Conservation (phyloP, 805 yeast species). For the Candida morakotiae region DNA sequence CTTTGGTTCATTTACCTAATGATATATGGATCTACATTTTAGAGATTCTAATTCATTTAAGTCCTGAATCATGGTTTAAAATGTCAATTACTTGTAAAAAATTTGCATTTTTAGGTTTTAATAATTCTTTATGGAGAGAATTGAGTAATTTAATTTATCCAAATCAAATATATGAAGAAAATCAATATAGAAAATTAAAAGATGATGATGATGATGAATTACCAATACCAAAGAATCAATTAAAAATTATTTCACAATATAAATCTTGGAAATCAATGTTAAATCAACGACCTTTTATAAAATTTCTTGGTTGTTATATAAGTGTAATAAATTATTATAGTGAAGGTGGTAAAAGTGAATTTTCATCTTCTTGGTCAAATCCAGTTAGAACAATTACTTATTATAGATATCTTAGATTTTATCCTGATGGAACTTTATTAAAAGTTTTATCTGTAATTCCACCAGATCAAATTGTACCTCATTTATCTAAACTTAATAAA, state of each 20-base stretch:
- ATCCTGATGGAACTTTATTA: conserved; percentile 70
- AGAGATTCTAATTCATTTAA: conserved; percentile 39
- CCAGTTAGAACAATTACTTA: conserved; percentile 86
- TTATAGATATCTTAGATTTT: conserved; percentile 80
- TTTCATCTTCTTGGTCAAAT: conserved; percentile 61
- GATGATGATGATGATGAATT: conserved; percentile 17
- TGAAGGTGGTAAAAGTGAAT: conserved; percentile 72
- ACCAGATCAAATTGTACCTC: conserved; percentile 64
- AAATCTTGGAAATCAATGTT: conserved; percentile 49
- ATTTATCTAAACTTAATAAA: conserved; percentile 31
- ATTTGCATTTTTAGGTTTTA: conserved; percentile 55
- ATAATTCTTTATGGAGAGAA: conserved; percentile 47
- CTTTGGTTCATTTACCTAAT: conserved; percentile 40
- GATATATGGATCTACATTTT: conserved; percentile 56
- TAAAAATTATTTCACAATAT: conserved; percentile 26
- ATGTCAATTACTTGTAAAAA: conserved; percentile 57
- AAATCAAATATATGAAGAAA: conserved; percentile 48
- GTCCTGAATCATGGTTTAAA: conserved; percentile 64
- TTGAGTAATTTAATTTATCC: conserved; percentile 52
- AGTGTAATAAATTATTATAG: conserved; percentile 80
- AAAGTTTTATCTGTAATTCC: conserved; percentile 68
- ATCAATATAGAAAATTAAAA: conserved; percentile 30
- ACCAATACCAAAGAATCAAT: conserved; percentile 33
- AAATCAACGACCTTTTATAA: conserved; percentile 65
- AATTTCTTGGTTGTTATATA: conserved; percentile 80